Conservation (phyloP, 1,139 yeast genomes). For the Hyphopichia pseudoburtonii region DNA sequence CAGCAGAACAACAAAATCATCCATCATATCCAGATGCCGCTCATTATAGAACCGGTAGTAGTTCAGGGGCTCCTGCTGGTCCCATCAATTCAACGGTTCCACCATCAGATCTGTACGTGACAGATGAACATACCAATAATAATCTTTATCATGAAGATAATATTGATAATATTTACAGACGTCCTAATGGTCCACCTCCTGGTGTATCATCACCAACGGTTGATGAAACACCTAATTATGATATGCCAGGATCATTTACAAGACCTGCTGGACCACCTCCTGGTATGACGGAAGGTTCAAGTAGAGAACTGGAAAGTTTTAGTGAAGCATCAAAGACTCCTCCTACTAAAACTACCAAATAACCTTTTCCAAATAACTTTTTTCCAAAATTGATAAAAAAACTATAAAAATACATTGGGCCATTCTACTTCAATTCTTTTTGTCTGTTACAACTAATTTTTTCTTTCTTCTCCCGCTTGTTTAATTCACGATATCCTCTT, state of each 20-base stretch:
- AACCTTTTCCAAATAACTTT: too few species aligned
- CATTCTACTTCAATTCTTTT: too few species aligned
- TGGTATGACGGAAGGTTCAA: constrained; percentile 1
- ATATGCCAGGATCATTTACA: constrained; percentile 6
- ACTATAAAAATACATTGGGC: too few species aligned
- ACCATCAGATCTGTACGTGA: not conserved
- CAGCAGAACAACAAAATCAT: constrained; percentile 8
- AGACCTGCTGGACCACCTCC: constrained; percentile 10
- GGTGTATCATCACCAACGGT: too few species aligned
- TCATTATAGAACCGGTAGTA: constrained; percentile 17
- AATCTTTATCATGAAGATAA: not conserved
- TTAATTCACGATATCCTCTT: too few species aligned
- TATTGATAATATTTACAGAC: constrained; percentile 2
- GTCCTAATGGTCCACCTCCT: constrained; percentile 6
- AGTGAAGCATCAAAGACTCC: constrained; percentile 1
- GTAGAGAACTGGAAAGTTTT: constrained; percentile 6
- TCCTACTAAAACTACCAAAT: too few species aligned
- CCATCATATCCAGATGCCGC: constrained; percentile 18
- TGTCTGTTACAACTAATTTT: too few species aligned
- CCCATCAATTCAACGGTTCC: constrained; percentile 1
- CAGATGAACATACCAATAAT: not conserved
- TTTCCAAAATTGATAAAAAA: too few species aligned
- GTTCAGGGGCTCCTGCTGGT: not conserved
- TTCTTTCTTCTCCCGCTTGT: too few species aligned
- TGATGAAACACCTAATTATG: not conserved